A percentile compares a stretch with the other conserved stretches of the same genome.
Evolutionary conservation across 1,284 basidiomycete genomes (phyloP).

Genomic region (Apiotrichum brassicae): DNA sequence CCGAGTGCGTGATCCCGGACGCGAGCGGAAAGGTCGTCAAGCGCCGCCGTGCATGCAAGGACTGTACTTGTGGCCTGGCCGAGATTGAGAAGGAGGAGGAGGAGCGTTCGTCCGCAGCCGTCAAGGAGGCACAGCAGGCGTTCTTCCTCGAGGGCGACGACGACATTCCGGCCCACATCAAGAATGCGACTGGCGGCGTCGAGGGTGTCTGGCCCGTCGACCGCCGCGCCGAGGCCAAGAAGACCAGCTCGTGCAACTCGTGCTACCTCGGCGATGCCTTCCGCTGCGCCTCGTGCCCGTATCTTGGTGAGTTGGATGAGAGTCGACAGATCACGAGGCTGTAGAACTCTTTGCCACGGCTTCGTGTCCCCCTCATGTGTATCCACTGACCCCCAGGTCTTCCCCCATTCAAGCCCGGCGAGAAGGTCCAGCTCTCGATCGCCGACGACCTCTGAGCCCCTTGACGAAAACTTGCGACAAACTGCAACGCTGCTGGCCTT

Average conservation of each 20-base stretch:
- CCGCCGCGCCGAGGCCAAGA: slow-evolving; percentile 59
- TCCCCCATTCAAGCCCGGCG: slow-evolving; percentile 95
- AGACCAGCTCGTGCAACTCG: slow-evolving; percentile 90
- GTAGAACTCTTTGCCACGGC: too few species aligned
- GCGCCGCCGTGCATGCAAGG: slow-evolving; percentile 71
- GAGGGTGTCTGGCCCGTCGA: slow-evolving; percentile 50
- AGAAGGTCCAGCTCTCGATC: slow-evolving; percentile 78
- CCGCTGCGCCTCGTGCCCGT: slow-evolving; percentile 90
- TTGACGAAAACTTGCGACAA: too few species aligned
- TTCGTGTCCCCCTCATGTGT: too few species aligned
- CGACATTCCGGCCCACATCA: slow-evolving; percentile 43
- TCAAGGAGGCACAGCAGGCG: slow-evolving; percentile 33
- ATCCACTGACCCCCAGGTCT: slow-evolving; percentile 54
- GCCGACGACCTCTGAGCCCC: slow-evolving; percentile 76
- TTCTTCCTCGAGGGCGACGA: slow-evolving; percentile 46
- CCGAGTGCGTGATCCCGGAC: slow-evolving; percentile 45
- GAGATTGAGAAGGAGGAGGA: slow-evolving; percentile 79
- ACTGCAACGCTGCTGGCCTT: too few species aligned
- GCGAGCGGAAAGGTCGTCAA: slow-evolving; percentile 44
- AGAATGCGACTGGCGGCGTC: slow-evolving; percentile 35
- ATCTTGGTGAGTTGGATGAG: slow-evolving; percentile 80
- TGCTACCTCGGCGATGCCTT: slow-evolving; percentile 99
- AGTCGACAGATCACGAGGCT: too few species aligned
- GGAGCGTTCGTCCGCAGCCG: slow-evolving; percentile 44
- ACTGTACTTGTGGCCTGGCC: slow-evolving; percentile 86